phyloP scores from a whole-genome alignment of 768 basidiomycete genomes.

The Amanita exitialis region DNA sequence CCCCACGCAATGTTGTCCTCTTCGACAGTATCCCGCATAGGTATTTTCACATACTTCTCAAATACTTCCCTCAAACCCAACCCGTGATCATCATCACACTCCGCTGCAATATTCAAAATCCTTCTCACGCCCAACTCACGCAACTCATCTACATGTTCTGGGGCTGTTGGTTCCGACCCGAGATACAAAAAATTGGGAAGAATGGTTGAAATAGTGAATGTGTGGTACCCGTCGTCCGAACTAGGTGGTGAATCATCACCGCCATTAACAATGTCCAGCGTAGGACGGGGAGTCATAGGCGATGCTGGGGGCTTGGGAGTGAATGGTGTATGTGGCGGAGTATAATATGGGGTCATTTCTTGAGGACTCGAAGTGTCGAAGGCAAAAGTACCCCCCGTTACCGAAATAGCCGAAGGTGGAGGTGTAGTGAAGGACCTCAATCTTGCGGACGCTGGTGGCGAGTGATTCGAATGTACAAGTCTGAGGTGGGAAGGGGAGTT shows the following conservation, averaged over 20 bases:
- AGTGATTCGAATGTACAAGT: conserved; percentile 49
- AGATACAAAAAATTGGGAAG: conserved; percentile 86
- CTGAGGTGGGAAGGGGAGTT: conserved; percentile 53
- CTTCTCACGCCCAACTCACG: conserved; percentile 70
- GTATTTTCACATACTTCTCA: conserved; percentile 77
- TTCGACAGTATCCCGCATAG: conserved; percentile 94
- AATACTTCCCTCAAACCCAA: conserved; percentile 59
- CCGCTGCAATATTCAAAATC: conserved; percentile 85
- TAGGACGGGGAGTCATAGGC: conserved; percentile 57
- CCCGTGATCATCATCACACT: conserved; percentile 81
- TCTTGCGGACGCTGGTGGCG: conserved; percentile 43
- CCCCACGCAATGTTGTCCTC: conserved; percentile 81
- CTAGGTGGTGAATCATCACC: conserved; percentile 35
- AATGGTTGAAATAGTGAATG: conserved; percentile 83
- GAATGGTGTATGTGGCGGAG: conserved; percentile 42
- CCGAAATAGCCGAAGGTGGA: neutral
- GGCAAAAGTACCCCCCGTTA: neutral
- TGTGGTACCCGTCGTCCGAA: conserved; percentile 48
- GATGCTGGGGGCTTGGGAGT: conserved; percentile 47
- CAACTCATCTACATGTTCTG: conserved; percentile 70
- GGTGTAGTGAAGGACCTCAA: conserved; percentile 10
- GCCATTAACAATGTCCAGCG: conserved; percentile 24
- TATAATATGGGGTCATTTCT: conserved; percentile 40
- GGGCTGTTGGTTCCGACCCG: conserved; percentile 74
- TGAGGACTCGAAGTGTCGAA: conserved; percentile 12